Evolutionary conservation across 2,329 filamentous ascomycete species (phyloP).

Genomic region (Fusarium aywerte): DNA sequence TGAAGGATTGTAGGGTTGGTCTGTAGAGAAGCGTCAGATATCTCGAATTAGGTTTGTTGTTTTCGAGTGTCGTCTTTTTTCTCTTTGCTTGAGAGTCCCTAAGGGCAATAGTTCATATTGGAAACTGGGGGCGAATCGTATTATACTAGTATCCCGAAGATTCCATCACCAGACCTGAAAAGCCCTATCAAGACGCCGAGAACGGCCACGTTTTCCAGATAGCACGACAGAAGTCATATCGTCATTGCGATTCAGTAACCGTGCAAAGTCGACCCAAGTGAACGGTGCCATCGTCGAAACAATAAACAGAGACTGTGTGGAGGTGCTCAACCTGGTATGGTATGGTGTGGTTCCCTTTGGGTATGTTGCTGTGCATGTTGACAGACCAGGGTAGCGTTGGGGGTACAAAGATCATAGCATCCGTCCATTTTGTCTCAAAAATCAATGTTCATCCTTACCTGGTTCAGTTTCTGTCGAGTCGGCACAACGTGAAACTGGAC

Average conservation of each 20-base stretch:
- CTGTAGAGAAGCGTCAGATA: slow-evolving; percentile 22
- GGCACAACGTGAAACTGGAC: slow-evolving; percentile 35
- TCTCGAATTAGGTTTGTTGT: background rate
- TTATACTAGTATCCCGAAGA: slow-evolving; percentile 35
- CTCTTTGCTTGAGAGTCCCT: slow-evolving; percentile 15
- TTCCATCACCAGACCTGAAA: slow-evolving; percentile 4
- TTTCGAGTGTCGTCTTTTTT: background rate
- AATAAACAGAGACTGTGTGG: slow-evolving; percentile 30
- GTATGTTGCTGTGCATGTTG: slow-evolving; percentile 31
- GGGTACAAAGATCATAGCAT: slow-evolving; percentile 38
- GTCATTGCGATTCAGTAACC: slow-evolving; percentile 33
- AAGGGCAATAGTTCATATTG: slow-evolving; percentile 19
- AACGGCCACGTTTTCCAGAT: slow-evolving; percentile 36
- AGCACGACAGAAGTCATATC: slow-evolving; percentile 23
- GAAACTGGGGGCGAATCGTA: slow-evolving; percentile 13
- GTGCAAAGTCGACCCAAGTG: slow-evolving; percentile 11
- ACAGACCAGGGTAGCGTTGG: slow-evolving; percentile 24
- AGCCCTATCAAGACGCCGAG: slow-evolving; percentile 35
- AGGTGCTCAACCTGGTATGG: slow-evolving; percentile 11
- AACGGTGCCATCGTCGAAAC: slow-evolving; percentile 38
- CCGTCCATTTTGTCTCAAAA: slow-evolving; percentile 31
- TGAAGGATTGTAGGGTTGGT: slow-evolving; percentile 28
- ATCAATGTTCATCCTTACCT: slow-evolving; percentile 39
- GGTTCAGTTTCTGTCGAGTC: slow-evolving; percentile 21
- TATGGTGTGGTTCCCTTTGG: slow-evolving; percentile 31